phyloP scores from a whole-genome alignment of 345 rosid species.

The Gossypium rotundifolium region DNA sequence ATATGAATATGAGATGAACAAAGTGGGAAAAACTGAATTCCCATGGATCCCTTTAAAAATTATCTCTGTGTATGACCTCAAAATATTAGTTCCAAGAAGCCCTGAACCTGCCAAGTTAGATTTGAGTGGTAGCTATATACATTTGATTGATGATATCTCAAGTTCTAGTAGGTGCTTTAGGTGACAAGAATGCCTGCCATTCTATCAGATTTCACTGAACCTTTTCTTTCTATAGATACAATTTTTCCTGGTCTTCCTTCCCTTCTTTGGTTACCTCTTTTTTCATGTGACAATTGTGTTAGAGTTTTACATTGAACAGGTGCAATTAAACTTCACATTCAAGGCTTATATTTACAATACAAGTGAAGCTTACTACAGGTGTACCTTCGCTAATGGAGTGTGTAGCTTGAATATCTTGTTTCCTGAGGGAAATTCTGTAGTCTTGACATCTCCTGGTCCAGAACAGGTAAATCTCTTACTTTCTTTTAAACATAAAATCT shows the following conservation, averaged over 20 bases:
- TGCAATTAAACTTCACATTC: constrained; percentile 46
- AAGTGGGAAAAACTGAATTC: neutral
- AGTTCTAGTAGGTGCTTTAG: neutral
- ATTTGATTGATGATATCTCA: neutral
- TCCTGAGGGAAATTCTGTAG: constrained; percentile 51
- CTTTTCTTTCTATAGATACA: neutral
- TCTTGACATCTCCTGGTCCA: constrained; percentile 64
- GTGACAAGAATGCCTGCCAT: neutral
- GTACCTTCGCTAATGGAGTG: constrained; percentile 47
- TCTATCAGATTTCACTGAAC: neutral
- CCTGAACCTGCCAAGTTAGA: neutral
- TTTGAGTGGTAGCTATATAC: neutral
- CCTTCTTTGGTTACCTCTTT: neutral
- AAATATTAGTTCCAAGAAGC: neutral
- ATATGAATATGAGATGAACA: neutral
- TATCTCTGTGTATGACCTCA: neutral
- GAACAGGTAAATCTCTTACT: constrained; percentile 40
- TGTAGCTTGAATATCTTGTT: constrained; percentile 59
- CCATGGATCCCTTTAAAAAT: neutral
- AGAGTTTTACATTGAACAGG: constrained; percentile 42
- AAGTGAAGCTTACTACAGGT: constrained; percentile 65
- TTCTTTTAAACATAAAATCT: neutral
- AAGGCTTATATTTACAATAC: constrained; percentile 67
- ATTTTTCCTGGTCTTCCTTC: neutral
- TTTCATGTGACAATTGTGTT: constrained; percentile 8